A percentile compares a stretch with the other conserved stretches of the same genome.
These are phyloP conservation scores for Colletotrichum orchidophilum DNA, from an alignment of 2,329 filamentous ascomycete genomes.

Conservation along the genomic window DNA sequence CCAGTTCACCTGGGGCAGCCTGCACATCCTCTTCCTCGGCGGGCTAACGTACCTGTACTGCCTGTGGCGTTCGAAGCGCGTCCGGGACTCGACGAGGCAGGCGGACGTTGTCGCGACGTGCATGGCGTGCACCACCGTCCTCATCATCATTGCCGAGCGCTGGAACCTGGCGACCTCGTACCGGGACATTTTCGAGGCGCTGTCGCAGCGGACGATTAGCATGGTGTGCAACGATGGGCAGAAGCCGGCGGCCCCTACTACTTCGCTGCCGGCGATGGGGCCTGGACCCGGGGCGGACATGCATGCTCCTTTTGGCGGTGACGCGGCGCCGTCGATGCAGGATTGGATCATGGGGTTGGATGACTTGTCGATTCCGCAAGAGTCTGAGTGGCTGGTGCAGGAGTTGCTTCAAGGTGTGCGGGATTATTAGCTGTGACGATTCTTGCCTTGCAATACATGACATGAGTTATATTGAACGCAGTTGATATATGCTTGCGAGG, in stretches of 20 bases:
- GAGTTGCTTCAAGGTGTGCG: conserved; percentile 35
- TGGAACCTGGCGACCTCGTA: conserved; percentile 45
- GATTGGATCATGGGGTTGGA: conserved; percentile 37
- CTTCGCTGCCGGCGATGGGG: neutral
- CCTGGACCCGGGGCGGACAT: neutral
- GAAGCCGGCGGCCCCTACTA: neutral
- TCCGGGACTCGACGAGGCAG: conserved; percentile 3
- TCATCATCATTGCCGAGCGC: conserved; percentile 47
- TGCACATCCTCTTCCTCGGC: conserved; percentile 47
- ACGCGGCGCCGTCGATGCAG: conserved; percentile 27
- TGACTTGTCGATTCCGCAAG: conserved; percentile 30
- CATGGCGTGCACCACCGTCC: conserved; percentile 45
- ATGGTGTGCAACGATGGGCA: conserved; percentile 37
- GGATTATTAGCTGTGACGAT: neutral
- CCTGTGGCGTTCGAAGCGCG: conserved; percentile 10
- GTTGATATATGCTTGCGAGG: neutral
- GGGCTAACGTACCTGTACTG: conserved; percentile 46
- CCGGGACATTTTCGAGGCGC: conserved; percentile 44
- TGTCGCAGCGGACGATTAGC: conserved; percentile 41
- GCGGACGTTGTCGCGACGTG: conserved; percentile 42
- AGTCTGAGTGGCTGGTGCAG: conserved; percentile 37
- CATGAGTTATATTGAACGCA: neutral
- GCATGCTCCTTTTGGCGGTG: neutral
- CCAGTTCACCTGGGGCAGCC: conserved; percentile 43
- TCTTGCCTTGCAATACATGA: neutral